Percentiles rank a stretch among this genome's conserved stretches.
phyloP scores from a whole-genome alignment of 352 stramenopile species.

The Phytophthora sansomeana region DNA sequence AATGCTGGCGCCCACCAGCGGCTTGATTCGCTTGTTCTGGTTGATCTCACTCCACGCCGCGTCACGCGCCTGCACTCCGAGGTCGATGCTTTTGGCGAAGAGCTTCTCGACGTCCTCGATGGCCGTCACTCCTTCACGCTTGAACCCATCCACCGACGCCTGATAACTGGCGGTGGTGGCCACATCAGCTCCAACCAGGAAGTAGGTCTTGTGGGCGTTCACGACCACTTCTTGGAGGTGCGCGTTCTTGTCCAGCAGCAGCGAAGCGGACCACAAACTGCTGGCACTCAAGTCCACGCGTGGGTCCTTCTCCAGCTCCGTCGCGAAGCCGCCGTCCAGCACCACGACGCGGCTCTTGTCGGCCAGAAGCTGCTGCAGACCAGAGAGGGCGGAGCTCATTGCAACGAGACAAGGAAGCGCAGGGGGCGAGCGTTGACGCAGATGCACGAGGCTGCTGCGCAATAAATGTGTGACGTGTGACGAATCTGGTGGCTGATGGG shows the following conservation, averaged over 20 bases:
- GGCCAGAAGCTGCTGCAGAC: slow-evolving; percentile 44
- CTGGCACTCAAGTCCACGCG: slow-evolving; percentile 64
- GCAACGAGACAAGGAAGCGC: neutral
- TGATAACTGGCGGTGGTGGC: slow-evolving; percentile 89
- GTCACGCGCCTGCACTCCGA: slow-evolving; percentile 75
- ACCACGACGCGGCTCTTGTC: slow-evolving; percentile 53
- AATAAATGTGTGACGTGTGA: slow-evolving; percentile 36
- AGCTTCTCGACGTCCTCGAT: slow-evolving; percentile 61
- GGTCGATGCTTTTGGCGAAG: slow-evolving; percentile 78
- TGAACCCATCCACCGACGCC: slow-evolving; percentile 85
- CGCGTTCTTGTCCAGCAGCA: slow-evolving; percentile 66
- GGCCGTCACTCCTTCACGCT: slow-evolving; percentile 60
- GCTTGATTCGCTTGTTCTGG: slow-evolving; percentile 56
- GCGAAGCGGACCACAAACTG: slow-evolving; percentile 76
- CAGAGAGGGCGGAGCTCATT: slow-evolving; percentile 36
- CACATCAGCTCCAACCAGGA: slow-evolving; percentile 77
- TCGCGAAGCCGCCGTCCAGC: slow-evolving; percentile 81
- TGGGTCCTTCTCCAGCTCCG: slow-evolving; percentile 77
- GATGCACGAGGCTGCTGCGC: slow-evolving; percentile 9
- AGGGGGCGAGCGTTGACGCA: too few species aligned
- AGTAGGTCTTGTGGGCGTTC: slow-evolving; percentile 79
- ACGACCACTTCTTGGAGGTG: slow-evolving; percentile 67
- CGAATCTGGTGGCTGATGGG: slow-evolving; percentile 17
- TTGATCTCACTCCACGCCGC: slow-evolving; percentile 55
- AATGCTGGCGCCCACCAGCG: slow-evolving; percentile 84